Evolutionary conservation across 805 yeast genomes (phyloP).

Genomic region (Sugiyamaella floridensis): DNA sequence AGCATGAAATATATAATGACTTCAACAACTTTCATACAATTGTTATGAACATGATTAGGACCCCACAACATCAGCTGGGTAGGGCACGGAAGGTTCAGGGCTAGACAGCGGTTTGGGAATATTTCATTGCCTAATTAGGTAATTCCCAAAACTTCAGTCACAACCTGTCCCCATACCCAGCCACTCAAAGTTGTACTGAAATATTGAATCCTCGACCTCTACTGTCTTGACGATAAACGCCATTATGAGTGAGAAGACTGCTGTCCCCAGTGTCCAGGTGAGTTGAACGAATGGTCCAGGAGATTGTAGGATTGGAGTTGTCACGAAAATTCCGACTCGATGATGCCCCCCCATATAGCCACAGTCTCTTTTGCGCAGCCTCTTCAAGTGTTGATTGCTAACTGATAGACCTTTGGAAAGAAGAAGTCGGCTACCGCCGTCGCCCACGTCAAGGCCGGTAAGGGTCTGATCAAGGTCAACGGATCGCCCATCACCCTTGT

Average conservation of each 20-base stretch:
- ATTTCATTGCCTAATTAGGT: background rate
- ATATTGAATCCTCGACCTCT: background rate
- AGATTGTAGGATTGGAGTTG: no score
- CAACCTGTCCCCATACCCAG: background rate
- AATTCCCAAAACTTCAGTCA: background rate
- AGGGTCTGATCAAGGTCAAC: constrained; percentile 98
- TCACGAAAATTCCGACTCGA: no score
- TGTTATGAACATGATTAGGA: no score
- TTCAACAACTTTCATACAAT: no score
- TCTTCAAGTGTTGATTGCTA: no score
- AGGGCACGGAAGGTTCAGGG: background rate
- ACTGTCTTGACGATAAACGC: constrained; percentile 1
- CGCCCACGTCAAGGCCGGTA: constrained; percentile 99
- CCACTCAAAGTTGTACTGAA: background rate
- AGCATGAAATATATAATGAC: no score
- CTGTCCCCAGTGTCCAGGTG: constrained; percentile 17
- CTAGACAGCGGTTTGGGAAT: background rate
- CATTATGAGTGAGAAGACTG: constrained; percentile 11
- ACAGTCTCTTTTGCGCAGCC: no score
- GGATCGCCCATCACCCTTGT: constrained; percentile 99
- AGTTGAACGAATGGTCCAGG: background rate
- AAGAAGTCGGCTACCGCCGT: constrained; percentile 99
- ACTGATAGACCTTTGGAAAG: constrained; percentile 90
- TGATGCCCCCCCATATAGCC: no score
- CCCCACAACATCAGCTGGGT: no score